Evolutionary conservation across 768 basidiomycete genomes (phyloP), one percentile per base, ranked within the genome.

Genomic region (Agaricus bisporus): DNA sequence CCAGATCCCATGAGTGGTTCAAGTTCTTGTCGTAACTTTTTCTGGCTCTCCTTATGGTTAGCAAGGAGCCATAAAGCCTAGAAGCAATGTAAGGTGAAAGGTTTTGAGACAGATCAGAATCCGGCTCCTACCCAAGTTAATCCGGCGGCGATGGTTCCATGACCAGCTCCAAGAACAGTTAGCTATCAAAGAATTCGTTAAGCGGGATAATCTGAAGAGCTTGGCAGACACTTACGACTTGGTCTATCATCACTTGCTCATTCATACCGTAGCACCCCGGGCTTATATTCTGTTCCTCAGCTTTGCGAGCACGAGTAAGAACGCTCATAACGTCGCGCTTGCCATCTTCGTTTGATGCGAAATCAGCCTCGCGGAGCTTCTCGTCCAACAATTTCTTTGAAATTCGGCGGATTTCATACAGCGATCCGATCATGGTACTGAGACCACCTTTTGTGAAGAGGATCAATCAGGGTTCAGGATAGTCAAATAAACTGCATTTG

Each of bases 1-100:
- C 29, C 10, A 5, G 57, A 38, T 68, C 65, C 15, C 60, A 54
- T 5, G 60, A 55, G 38, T 0, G 75, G 70, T 0, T 66, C 60
- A n/a, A 81, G 64, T 63, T 86, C 83, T 4, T 74, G 73, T 4
- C 83, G 75, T 2, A 86, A 71, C 41, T 69, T 71, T 5, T 64
- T 66, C 62, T 85, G 83, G 46, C 71, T 65, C 17, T 72, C 69
- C 3, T 68, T 73, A 60, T 82, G 67, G 38, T 77, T 76, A 8
- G 80, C 74, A 12, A 84, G 72, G 20, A 79, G 68, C 78, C 78
- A 80, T 7, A 80, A 65, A 0, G 78, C 76, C 78, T 75, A 56
- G 17, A 35, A 56, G 12, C 26, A 41, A 17, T 62, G 10, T 29
- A 29, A 29, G 29, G 29, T 5, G 29, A 29, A 29, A 29, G 29